Evolutionary conservation across 108 stramenopile species (phyloP).

Genomic region (Fistulifera solaris): DNA sequence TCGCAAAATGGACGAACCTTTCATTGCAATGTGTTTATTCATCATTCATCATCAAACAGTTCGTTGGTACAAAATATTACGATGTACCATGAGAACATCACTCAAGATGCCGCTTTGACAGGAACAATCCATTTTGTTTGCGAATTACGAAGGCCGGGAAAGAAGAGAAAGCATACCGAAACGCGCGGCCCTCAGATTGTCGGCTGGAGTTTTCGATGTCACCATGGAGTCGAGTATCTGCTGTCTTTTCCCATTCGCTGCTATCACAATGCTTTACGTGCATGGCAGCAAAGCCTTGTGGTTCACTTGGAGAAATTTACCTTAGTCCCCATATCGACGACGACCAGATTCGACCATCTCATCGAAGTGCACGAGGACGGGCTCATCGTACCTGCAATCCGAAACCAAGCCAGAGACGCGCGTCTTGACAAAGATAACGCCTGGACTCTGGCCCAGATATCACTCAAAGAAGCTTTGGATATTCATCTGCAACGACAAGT

Average conservation of each 20-base stretch:
- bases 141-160: too few relatives aligned
- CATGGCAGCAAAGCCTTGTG: neutral
- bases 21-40: too few relatives aligned
- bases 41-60: too few relatives aligned
- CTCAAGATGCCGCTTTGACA: too few relatives aligned
- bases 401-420: neutral
- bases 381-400: conserved; percentile 1
- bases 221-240: conserved; percentile 10
- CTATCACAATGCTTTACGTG: conserved; percentile 12
- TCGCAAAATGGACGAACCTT: too few relatives aligned
- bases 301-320: conserved; percentile 10
- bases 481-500: conserved; percentile 7
- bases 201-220: neutral
- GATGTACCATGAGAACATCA: too few relatives aligned
- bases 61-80: too few relatives aligned
- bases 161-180: too few relatives aligned
- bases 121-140: too few relatives aligned
- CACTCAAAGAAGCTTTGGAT: neutral
- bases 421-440: conserved; percentile 1
- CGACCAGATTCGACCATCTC: neutral
- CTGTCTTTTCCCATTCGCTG: conserved; percentile 15
- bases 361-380: conserved; percentile 15
- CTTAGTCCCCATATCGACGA: neutral
- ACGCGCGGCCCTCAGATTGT: neutral
- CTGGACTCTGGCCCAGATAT: conserved; percentile 20